Percentiles rank a stretch among this genome's conserved stretches.
Conservation (phyloP, 2,329 filamentous ascomycete genomes). For the Juglanconis oblonga region DNA sequence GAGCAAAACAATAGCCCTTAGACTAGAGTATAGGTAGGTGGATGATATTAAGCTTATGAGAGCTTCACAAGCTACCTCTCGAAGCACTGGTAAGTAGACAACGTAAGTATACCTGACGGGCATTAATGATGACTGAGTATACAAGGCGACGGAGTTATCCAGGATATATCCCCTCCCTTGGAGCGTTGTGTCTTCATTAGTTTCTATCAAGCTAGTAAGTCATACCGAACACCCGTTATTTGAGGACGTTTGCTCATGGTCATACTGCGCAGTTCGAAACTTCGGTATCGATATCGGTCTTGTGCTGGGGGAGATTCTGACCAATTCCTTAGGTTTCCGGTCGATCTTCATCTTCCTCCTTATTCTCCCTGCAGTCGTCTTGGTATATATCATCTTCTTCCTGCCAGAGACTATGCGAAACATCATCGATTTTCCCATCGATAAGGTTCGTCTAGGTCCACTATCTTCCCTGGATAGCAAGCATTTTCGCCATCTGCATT, state of each 20-base stretch:
- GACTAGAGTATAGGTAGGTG: no score
- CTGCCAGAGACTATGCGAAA: constrained; percentile 30
- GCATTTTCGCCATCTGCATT: constrained; percentile 32
- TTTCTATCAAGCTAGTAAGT: constrained; percentile 31
- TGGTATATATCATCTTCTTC: constrained; percentile 33
- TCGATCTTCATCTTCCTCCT: constrained; percentile 31
- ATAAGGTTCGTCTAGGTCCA: constrained; percentile 33
- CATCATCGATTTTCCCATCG: constrained; percentile 42
- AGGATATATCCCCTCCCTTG: constrained; percentile 27
- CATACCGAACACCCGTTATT: no score
- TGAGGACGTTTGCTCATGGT: rapidly evolving
- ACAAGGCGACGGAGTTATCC: constrained; percentile 30
- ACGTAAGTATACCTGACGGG: no score
- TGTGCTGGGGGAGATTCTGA: constrained; percentile 30
- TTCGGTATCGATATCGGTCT: constrained; percentile 30
- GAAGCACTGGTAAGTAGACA: constrained; percentile 36
- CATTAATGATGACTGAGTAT: no score
- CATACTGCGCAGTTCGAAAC: constrained; percentile 21
- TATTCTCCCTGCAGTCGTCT: constrained; percentile 29
- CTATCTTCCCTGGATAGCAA: constrained; percentile 37
- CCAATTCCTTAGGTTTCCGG: constrained; percentile 28
- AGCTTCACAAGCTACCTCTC: no score
- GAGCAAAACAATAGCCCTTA: no score
- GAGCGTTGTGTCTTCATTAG: constrained; percentile 30
- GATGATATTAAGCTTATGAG: no score